A percentile compares a stretch with the other conserved stretches of the same genome.
Conservation (phyloP, 352 stramenopile genomes). For the Plasmopara halstedii region DNA sequence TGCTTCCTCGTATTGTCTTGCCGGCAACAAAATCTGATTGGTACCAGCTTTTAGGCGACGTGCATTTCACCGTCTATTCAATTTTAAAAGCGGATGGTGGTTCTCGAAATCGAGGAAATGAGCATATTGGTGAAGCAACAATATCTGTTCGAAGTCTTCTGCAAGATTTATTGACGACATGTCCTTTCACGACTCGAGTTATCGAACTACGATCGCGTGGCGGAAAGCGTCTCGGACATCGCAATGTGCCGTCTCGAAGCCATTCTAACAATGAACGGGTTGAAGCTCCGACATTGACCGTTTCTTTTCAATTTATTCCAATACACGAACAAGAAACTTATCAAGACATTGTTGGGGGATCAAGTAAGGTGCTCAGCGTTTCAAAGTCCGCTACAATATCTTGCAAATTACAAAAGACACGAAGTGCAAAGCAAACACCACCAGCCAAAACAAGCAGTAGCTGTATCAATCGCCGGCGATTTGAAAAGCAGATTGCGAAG, state of each 20-base stretch:
- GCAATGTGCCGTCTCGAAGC: slow-evolving; percentile 14
- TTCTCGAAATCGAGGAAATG: slow-evolving; percentile 12
- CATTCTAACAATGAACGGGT: slow-evolving; percentile 5
- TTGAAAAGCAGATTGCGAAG: slow-evolving; percentile 45
- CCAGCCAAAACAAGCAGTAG: slow-evolving; percentile 45
- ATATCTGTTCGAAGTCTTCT: slow-evolving; percentile 35
- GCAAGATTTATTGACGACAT: slow-evolving; percentile 19
- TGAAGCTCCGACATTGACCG: slow-evolving; percentile 22
- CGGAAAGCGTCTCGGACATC: slow-evolving; percentile 19
- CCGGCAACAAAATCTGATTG: slow-evolving; percentile 24
- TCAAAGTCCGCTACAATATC: slow-evolving; percentile 6
- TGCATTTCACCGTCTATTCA: slow-evolving; percentile 58
- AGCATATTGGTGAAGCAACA: slow-evolving; percentile 50
- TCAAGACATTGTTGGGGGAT: not conserved
- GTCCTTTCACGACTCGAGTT: slow-evolving; percentile 14
- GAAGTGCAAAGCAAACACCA: slow-evolving; percentile 1
- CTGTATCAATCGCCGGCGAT: slow-evolving; percentile 41
- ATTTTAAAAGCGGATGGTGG: slow-evolving; percentile 2
- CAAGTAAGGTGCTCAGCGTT: not conserved
- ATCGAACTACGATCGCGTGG: slow-evolving; percentile 35
- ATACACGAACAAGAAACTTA: slow-evolving; percentile 20
- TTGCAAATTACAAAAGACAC: slow-evolving; percentile 7
- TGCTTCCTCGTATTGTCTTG: slow-evolving; percentile 24
- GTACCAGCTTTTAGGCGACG: slow-evolving; percentile 44
- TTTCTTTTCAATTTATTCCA: slow-evolving; percentile 38